Percentiles rank a stretch among this genome's conserved stretches.
These are phyloP conservation scores for Phytophthora sojae DNA, from an alignment of 352 stramenopile species.

Conservation along the genomic window DNA sequence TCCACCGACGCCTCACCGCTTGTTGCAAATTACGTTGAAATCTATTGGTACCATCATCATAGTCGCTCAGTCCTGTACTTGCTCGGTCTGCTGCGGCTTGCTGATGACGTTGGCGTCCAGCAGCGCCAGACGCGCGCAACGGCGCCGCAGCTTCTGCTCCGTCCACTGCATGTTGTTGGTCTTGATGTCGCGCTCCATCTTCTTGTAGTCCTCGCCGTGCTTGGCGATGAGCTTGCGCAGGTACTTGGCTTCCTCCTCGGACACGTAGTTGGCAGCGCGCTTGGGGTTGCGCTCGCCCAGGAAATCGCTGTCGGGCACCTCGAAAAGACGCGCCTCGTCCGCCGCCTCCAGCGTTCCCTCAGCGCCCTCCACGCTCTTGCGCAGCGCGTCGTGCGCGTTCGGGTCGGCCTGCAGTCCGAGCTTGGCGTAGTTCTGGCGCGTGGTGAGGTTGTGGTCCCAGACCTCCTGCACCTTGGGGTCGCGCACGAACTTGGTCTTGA, in stretches of 20 bases:
- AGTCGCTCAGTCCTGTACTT: conserved; percentile 25
- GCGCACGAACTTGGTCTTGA: conserved; percentile 77
- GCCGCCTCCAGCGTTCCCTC: conserved; percentile 58
- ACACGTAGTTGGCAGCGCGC: conserved; percentile 80
- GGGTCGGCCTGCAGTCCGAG: conserved; percentile 75
- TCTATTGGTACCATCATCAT: conserved; percentile 28
- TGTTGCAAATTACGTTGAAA: conserved; percentile 33
- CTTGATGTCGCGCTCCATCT: conserved; percentile 87
- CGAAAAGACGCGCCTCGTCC: conserved; percentile 66
- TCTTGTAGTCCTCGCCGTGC: conserved; percentile 75
- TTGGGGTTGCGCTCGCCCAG: conserved; percentile 79
- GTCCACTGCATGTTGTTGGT: conserved; percentile 89
- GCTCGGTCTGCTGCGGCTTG: conserved; percentile 27
- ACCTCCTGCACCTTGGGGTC: conserved; percentile 75
- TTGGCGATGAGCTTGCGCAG: conserved; percentile 75
- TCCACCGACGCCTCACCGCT: neutral
- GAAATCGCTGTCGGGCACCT: conserved; percentile 84
- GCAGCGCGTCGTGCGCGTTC: conserved; percentile 64
- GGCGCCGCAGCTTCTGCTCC: conserved; percentile 69
- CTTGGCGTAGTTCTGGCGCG: conserved; percentile 81
- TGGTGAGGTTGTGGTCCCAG: conserved; percentile 85
- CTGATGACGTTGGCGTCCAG: conserved; percentile 79
- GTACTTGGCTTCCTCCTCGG: conserved; percentile 80
- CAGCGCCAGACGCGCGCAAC: conserved; percentile 77
- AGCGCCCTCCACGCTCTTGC: conserved; percentile 52